A percentile compares a stretch with the other conserved stretches of the same genome.
Evolutionary conservation across 2,329 filamentous ascomycete species (phyloP).

Genomic region (Aspergillus uvarum): DNA sequence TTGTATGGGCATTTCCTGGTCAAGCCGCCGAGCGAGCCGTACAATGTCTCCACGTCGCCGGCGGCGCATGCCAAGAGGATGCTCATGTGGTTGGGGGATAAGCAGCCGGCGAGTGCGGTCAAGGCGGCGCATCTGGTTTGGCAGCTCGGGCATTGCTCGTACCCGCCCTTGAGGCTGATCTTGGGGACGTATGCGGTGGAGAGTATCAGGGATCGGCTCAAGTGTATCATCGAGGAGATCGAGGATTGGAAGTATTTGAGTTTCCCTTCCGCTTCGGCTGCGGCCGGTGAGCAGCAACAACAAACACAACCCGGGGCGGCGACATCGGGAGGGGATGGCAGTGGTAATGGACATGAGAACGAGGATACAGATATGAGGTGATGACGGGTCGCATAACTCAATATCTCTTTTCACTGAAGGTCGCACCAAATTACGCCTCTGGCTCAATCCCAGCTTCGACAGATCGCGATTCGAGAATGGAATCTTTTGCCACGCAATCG

Average conservation of each 20-base stretch:
- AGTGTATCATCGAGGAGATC: constrained; percentile 90
- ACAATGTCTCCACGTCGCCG: constrained; percentile 73
- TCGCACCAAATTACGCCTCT: not conserved
- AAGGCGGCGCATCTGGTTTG: constrained; percentile 92
- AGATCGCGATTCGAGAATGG: no score
- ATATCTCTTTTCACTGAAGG: no score
- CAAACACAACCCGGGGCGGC: not conserved
- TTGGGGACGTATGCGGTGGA: constrained; percentile 93
- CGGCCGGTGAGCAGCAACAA: constrained; percentile 36
- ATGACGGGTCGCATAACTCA: not conserved
- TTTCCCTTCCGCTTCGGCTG: constrained; percentile 47
- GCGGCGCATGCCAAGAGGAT: constrained; percentile 86
- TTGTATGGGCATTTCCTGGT: constrained; percentile 92
- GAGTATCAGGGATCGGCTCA: constrained; percentile 84
- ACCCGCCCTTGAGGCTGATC: constrained; percentile 81
- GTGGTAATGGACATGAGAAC: not conserved
- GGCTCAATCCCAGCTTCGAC: no score
- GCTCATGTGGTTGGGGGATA: constrained; percentile 90
- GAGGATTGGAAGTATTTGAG: constrained; percentile 90
- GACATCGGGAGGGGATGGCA: not conserved
- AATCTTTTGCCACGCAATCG: no score
- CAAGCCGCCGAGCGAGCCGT: constrained; percentile 79
- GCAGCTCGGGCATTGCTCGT: constrained; percentile 93
- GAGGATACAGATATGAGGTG: not conserved
- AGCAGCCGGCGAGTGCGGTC: constrained; percentile 87